phyloP scores from a whole-genome alignment of 352 stramenopile species.

The Globisporangium splendens region DNA sequence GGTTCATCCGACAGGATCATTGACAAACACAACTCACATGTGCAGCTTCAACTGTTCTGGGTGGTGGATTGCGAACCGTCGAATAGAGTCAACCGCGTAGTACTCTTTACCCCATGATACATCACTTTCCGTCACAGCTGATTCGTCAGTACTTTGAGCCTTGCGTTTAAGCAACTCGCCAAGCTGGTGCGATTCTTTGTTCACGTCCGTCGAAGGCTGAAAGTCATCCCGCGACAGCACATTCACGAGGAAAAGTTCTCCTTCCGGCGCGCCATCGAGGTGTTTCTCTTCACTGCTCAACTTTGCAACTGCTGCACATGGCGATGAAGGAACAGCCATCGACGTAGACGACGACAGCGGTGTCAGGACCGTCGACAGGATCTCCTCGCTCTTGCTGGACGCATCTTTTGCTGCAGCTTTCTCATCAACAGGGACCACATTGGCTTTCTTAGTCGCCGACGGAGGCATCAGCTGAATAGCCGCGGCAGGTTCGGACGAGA shows the following conservation, averaged over 20 bases:
- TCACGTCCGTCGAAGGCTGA: constrained; percentile 24
- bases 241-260: constrained; percentile 55
- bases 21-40: constrained; percentile 23
- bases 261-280: constrained; percentile 48
- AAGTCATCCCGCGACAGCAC: constrained; percentile 47
- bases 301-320: constrained; percentile 10
- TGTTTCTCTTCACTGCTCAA: constrained; percentile 28
- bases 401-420: too few relatives aligned
- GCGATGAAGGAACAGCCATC: background rate
- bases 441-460: too few relatives aligned
- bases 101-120: constrained; percentile 43
- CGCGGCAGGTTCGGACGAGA: too few relatives aligned
- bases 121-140: background rate
- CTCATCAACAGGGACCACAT: too few relatives aligned
- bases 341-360: background rate
- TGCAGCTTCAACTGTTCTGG: constrained; percentile 21
- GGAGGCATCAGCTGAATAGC: too few relatives aligned
- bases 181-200: constrained; percentile 27
- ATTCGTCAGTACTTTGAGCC: constrained; percentile 2
- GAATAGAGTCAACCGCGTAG: constrained; percentile 37
- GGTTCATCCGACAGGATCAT: too few relatives aligned
- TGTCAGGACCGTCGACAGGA: background rate
- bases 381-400: too few relatives aligned
- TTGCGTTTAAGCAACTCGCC: constrained; percentile 25
- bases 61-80: constrained; percentile 37